Evolutionary conservation across 495 filamentous ascomycete genomes (phyloP).

Genomic region (Neurospora sp.): DNA sequence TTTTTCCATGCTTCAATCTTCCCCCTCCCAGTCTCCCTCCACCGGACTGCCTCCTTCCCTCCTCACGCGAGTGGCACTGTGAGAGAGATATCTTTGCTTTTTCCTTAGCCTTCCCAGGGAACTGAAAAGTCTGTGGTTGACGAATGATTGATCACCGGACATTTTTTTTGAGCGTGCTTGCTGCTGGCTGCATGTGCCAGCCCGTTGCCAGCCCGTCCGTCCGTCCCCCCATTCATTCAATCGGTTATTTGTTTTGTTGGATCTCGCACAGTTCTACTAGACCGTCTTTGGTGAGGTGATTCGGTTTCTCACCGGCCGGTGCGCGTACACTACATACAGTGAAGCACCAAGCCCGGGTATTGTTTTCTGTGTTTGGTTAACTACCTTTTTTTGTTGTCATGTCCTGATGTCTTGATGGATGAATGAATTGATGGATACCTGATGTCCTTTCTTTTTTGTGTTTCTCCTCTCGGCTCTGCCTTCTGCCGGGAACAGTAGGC

Average conservation of each 20-base stretch:
- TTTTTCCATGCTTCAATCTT: too few relatives aligned
- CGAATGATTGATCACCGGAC: background rate
- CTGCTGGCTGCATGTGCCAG: background rate
- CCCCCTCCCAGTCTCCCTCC: too few relatives aligned
- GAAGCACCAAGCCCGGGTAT: background rate
- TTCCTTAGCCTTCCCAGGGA: background rate
- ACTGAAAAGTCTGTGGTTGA: background rate
- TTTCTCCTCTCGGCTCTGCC: background rate
- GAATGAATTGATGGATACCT: background rate
- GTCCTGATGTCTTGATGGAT: background rate
- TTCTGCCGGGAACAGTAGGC: background rate
- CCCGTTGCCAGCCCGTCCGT: background rate
- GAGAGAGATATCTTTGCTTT: background rate
- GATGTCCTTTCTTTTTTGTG: background rate
- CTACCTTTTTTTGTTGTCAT: background rate
- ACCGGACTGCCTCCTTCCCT: background rate
- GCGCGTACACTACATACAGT: background rate
- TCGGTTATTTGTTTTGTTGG: background rate
- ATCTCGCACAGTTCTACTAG: background rate
- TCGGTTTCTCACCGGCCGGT: background rate
- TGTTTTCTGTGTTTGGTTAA: background rate
- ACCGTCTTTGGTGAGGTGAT: background rate
- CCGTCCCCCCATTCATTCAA: background rate
- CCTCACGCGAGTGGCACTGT: background rate
- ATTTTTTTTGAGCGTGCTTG: background rate